A percentile compares a stretch with the other conserved stretches of the same genome.
These are phyloP conservation scores for Agaricus bisporus DNA, from an alignment of 768 basidiomycete genomes.

Conservation along the genomic window DNA sequence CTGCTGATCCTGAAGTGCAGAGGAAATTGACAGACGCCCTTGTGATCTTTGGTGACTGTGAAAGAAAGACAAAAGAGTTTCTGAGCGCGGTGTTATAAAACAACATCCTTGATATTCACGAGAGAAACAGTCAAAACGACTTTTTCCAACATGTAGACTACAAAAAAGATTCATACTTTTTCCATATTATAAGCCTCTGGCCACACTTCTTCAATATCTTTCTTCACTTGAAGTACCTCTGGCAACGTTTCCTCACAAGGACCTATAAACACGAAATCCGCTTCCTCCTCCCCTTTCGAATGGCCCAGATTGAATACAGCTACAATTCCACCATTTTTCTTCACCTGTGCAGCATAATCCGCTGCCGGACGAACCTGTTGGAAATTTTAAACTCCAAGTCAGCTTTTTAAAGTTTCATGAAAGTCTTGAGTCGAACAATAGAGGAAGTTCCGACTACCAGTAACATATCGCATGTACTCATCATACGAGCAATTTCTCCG, in stretches of 20 bases:
- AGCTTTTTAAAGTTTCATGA: not conserved
- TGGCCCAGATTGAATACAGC: slow-evolving; percentile 33
- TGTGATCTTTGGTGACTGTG: slow-evolving; percentile 35
- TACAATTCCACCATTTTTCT: slow-evolving; percentile 29
- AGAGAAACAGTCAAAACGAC: too few relatives aligned
- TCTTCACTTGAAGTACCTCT: slow-evolving; percentile 22
- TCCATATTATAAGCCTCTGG: too few relatives aligned
- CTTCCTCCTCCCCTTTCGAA: slow-evolving; percentile 31
- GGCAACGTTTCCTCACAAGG: slow-evolving; percentile 42
- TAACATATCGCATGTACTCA: not conserved
- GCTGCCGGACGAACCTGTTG: slow-evolving; percentile 43
- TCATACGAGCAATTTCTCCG: not conserved
- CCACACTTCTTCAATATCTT: not conserved
- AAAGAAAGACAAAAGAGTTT: slow-evolving; percentile 32
- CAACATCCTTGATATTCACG: too few relatives aligned
- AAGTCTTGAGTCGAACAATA: not conserved
- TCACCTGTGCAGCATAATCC: slow-evolving; percentile 27
- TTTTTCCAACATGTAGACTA: too few relatives aligned
- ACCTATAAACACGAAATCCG: slow-evolving; percentile 46
- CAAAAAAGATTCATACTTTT: too few relatives aligned
- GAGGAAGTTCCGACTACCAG: not conserved
- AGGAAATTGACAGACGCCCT: slow-evolving; percentile 41
- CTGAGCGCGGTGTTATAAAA: not conserved
- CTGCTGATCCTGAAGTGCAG: slow-evolving; percentile 29
- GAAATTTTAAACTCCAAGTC: too few relatives aligned